Conservation (phyloP, 2,329 filamentous ascomycete genomes). For the Curvularia lunata region DNA sequence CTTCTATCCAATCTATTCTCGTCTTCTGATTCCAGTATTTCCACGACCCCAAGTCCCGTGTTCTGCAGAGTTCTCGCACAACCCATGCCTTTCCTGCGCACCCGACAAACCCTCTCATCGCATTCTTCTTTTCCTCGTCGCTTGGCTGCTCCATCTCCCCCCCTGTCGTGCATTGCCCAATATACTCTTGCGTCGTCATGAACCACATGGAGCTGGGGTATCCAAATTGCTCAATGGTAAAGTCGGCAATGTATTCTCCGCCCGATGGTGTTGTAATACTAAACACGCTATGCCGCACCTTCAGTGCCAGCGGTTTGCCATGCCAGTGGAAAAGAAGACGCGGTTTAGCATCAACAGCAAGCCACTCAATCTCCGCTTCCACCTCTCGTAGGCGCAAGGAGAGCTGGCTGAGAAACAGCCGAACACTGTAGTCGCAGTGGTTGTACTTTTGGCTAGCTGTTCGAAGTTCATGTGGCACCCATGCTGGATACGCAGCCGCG, state of each 20-base stretch:
- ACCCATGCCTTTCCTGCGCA: background rate
- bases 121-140: background rate
- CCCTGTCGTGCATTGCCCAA: background rate
- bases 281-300: slow-evolving; percentile 12
- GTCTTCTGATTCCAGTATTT: background rate
- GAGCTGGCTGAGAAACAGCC: slow-evolving; percentile 3
- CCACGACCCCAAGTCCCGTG: background rate
- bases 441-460: background rate
- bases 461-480: background rate
- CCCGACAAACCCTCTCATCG: background rate
- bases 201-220: background rate
- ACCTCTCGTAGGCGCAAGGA: background rate
- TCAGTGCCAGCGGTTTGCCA: background rate
- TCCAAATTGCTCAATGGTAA: slow-evolving; percentile 15
- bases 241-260: slow-evolving; percentile 13
- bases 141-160: background rate
- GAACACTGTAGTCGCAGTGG: slow-evolving; percentile 12
- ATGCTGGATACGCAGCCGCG: background rate
- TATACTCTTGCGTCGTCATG: slow-evolving; percentile 5
- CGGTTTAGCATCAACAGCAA: background rate
- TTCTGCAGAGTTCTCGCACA: background rate
- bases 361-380: slow-evolving; percentile 1
- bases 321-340: background rate
- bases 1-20: background rate
- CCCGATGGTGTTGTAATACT: background rate